Evolutionary conservation across 768 basidiomycete species (phyloP), one percentile per base, ranked within the genome.

Genomic region (Rhizopogon vulgaris): DNA sequence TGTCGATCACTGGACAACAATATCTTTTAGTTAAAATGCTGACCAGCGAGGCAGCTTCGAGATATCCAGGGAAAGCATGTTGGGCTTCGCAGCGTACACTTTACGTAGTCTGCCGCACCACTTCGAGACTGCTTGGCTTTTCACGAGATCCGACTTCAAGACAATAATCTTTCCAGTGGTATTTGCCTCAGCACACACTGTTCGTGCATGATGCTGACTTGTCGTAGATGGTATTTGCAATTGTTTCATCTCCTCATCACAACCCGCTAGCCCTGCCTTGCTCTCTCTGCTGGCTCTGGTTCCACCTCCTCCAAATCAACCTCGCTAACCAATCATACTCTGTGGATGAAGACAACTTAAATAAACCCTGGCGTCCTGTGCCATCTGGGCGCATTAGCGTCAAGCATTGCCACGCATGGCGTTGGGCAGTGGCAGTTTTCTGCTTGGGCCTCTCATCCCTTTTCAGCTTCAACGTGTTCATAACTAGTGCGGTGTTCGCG

Each of bases 361-460:
- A 71, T 56, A 68, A 65, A 50, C 64, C 69, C 9, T 69, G 65
- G 66, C 56, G 72, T 6, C 73, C 73, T 2, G 49, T 75, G 5
- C 73, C 73, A 8, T 56, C 73, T 0, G 59, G 66, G 10, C 62
- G 69, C 8, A 60, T 75, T 11, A 55, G 67, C 3, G 27, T 59
- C 32, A 3, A 25, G 4, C 40, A 56, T 2, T 61, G 68, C 4
- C 38, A 49, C 1, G 38, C 52, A 4, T 53, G 72, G 14, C 69
- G 73, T 8, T 73, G 69, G 69, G 52, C 41, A 3, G 57, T 71
- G 38, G 55, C 70, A 6, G 40, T 57, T 6, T 4, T 62, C 4
- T 72, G 71, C 51, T 51, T 67, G 34, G 49, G 24, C 24, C 49
- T 62, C 14, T 68, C 66, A 17, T 52, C 54, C 0, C 40, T 48